Conservation (phyloP, 192 early-diverging fungal genomes). For the Spizellomyces punctatus region DNA sequence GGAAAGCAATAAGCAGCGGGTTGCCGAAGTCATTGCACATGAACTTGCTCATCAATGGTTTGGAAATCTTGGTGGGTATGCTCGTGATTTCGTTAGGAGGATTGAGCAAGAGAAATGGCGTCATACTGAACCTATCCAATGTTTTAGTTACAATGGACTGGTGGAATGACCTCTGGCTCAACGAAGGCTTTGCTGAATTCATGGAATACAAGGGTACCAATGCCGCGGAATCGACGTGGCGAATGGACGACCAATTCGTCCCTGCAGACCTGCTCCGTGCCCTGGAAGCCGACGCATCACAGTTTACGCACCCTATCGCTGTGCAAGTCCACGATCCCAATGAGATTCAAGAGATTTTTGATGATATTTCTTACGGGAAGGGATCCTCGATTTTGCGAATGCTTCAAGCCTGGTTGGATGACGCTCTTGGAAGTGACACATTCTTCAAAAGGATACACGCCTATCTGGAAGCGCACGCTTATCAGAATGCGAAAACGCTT, state of each 20-base stretch:
- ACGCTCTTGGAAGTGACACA: neutral
- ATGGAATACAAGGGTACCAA: constrained; percentile 44
- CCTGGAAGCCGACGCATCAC: constrained; percentile 33
- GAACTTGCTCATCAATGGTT: constrained; percentile 49
- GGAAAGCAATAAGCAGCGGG: constrained; percentile 70
- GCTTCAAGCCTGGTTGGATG: constrained; percentile 38
- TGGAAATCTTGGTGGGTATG: constrained; percentile 34
- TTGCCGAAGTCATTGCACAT: constrained; percentile 53
- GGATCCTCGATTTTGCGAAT: constrained; percentile 81
- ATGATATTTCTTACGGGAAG: constrained; percentile 84
- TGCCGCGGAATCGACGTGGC: constrained; percentile 15
- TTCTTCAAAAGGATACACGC: constrained; percentile 24
- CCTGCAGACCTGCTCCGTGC: constrained; percentile 24
- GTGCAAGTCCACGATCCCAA: constrained; percentile 18
- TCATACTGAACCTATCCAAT: neutral
- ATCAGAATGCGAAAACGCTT: constrained; percentile 76
- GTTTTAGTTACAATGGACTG: constrained; percentile 79
- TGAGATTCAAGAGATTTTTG: constrained; percentile 74
- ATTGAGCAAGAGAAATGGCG: neutral
- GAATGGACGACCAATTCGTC: constrained; percentile 34
- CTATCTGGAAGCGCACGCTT: constrained; percentile 75
- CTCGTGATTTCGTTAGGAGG: constrained; percentile 8
- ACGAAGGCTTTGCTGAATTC: constrained; percentile 96
- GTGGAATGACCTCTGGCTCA: constrained; percentile 81
- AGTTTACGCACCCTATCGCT: constrained; percentile 41